Base-by-base conservation (phyloP, 2,329 filamentous ascomycete species). In the Tolypocladium ovalisporum region DNA sequence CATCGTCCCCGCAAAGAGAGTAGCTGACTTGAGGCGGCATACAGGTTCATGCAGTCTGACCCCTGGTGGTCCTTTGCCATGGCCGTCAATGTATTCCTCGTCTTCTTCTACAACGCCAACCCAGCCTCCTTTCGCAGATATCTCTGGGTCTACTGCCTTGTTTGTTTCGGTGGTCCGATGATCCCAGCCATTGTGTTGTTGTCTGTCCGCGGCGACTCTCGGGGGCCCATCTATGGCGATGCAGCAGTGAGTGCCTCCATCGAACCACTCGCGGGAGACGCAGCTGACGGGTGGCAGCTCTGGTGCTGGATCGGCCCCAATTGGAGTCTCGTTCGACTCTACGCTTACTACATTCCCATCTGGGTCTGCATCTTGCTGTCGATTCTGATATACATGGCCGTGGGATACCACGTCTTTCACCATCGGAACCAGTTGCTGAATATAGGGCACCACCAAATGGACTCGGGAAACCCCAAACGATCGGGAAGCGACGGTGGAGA, bases 21-120 rank as follows among this genome's bases (percentile, higher is more conserved):
- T 61, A 3, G 61, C 54, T 35, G 13, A 32, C n/a, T 12, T 7
- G 17, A 12, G 24, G 2, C 9, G 12, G 19, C 29, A 1, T 19
- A 13, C 49, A 89, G 85, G 82, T 90, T 89, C 69, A 87, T 88
- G 81, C 85, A 87, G 62, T 86, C 86, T 4, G 87, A 89, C 70
- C 83, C 86, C 0, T 79, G 87, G 73, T 91, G 86, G 87, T 88
- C 87, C 0, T 83, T 90, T 63, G 87, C 86, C 60, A 93, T 93
- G 88, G 87, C 89, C 0, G 78, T 87, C 64, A 93, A 93, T 62
- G 89, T 93, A 57, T 90, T 86, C 67, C 78, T 92, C 54, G 81
- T 84, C 44, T 83, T 84, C 65, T 84, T 83, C 69, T 75, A 75
- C 65, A 76, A 79, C 22, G 79, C 77, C 12, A 77, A 77, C 53